Evolutionary conservation across 1,139 yeast genomes (phyloP).

Genomic region (Kodamaea plutei): DNA sequence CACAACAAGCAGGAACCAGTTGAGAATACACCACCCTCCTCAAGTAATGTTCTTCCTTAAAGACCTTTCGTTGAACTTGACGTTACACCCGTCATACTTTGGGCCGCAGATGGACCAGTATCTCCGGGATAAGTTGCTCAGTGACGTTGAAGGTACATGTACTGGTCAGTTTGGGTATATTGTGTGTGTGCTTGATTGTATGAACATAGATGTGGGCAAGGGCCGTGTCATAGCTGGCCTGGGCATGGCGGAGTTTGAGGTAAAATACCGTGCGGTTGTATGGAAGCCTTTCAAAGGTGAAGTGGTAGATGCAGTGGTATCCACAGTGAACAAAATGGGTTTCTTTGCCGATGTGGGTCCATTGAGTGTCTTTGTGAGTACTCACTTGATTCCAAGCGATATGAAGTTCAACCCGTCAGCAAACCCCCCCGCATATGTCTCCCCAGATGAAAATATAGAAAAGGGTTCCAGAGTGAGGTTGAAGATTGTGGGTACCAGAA

Average conservation of each 20-base stretch:
- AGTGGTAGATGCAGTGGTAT: conserved; percentile 94
- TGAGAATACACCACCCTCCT: too few species aligned
- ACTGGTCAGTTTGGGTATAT: conserved; percentile 98
- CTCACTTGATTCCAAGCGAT: conserved; percentile 91
- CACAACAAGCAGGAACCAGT: too few species aligned
- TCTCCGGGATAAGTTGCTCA: conserved; percentile 79
- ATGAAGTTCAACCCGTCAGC: conserved; percentile 94
- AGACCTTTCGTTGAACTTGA: conserved; percentile 85
- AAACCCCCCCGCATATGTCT: conserved; percentile 96
- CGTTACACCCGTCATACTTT: conserved; percentile 94
- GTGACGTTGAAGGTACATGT: conserved; percentile 98
- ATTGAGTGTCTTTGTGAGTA: conserved; percentile 86
- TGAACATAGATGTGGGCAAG: conserved; percentile 91
- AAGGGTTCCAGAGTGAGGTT: conserved; percentile 92
- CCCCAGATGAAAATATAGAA: conserved; percentile 92
- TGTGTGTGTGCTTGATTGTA: conserved; percentile 91
- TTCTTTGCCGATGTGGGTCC: conserved; percentile 99
- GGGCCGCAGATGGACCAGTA: conserved; percentile 98
- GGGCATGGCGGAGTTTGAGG: conserved; percentile 96
- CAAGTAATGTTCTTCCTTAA: conserved; percentile 50
- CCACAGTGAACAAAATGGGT: conserved; percentile 94
- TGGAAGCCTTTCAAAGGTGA: conserved; percentile 99
- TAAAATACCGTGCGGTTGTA: conserved; percentile 92
- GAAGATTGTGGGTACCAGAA: conserved; percentile 94
- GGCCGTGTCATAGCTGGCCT: conserved; percentile 86